Evolutionary conservation across 2,329 filamentous ascomycete genomes (phyloP).

Genomic region (Sclerotinia borealis): DNA sequence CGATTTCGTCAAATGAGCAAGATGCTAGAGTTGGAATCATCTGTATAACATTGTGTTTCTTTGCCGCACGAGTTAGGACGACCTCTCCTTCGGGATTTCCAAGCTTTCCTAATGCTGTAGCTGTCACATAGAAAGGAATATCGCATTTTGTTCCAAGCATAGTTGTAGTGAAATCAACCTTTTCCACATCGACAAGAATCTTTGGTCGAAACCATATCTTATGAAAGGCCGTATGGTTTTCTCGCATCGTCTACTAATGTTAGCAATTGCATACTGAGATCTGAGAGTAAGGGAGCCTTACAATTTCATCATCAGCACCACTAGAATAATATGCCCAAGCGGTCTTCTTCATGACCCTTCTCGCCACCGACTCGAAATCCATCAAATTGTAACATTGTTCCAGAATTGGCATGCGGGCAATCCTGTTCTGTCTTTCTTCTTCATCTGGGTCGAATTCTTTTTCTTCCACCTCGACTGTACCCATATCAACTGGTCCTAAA

Average conservation of each 20-base stretch:
- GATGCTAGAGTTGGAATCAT: constrained; percentile 98
- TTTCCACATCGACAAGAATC: constrained; percentile 82
- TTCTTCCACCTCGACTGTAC: constrained; percentile 62
- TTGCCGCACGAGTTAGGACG: constrained; percentile 75
- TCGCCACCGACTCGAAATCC: constrained; percentile 93
- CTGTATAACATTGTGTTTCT: constrained; percentile 84
- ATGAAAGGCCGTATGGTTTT: constrained; percentile 94
- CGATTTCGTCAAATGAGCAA: constrained; percentile 95
- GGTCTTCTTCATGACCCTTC: constrained; percentile 86
- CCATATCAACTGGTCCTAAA: constrained; percentile 84
- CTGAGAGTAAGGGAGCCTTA: constrained; percentile 36
- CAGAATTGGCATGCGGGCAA: constrained; percentile 69
- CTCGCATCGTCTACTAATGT: constrained; percentile 67
- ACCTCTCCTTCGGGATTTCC: constrained; percentile 93
- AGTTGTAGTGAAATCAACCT: constrained; percentile 79
- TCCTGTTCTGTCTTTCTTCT: constrained; percentile 65
- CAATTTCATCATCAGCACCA: constrained; percentile 84
- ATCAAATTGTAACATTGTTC: constrained; percentile 89
- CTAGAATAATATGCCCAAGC: constrained; percentile 98
- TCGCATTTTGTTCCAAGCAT: constrained; percentile 85
- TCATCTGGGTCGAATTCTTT: constrained; percentile 66
- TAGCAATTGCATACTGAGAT: constrained; percentile 13
- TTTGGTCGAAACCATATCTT: constrained; percentile 95
- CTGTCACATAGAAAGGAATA: constrained; percentile 93
- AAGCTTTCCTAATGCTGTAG: constrained; percentile 90